Base-by-base conservation (phyloP, 176 grass and related monocot species). In the Elaeis guineensis region DNA sequence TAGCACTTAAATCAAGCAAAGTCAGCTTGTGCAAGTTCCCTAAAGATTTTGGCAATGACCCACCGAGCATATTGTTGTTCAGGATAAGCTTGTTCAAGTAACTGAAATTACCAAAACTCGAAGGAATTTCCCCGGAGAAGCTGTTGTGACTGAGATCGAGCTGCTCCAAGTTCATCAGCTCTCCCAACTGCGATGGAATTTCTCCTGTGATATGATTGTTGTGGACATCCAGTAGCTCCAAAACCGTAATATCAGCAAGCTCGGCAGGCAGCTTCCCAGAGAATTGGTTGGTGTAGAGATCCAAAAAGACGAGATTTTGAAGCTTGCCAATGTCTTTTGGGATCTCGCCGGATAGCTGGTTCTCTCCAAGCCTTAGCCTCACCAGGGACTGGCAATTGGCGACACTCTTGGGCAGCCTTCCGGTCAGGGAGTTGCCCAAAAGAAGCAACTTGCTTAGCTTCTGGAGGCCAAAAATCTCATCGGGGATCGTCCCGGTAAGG, bases 371-470 rank as follows among this genome's bases (percentile, higher is more conserved):
- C 21, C 93, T 81, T 62, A 98, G 76, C 20, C 87, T 78, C n/a
- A 92, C 87, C 68, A 98, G 19, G 0, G 93, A 98, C 16, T 73
- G 66, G 75, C 93, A 98, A 78, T 80, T 71, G 0, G 81, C 84
- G 3, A 98, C 78, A 65, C 70, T 92, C 2, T 51, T 59, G 0
- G 87, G 84, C 3, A 98, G 72, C 51, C 25, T 59, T 0, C 93
- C 87, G 0, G 84, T 89, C n/a, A 98, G 73, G 20, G 73, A 81
- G 54, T 98, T 98, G 21, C 84, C 88, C 18, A 89, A 61, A 4
- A 98, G 70, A 5, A 92, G 81, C 24, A 98, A 80, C 72, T 92
- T 92, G 78, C 93, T 92, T 59, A 98, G 87, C 73, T 98, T 98
- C 62, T 89, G 70, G 14, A 98, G 65, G 5, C 52, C 76, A 58